Conservation (phyloP, 2,329 filamentous ascomycete genomes). For the Botrytis deweyae region DNA sequence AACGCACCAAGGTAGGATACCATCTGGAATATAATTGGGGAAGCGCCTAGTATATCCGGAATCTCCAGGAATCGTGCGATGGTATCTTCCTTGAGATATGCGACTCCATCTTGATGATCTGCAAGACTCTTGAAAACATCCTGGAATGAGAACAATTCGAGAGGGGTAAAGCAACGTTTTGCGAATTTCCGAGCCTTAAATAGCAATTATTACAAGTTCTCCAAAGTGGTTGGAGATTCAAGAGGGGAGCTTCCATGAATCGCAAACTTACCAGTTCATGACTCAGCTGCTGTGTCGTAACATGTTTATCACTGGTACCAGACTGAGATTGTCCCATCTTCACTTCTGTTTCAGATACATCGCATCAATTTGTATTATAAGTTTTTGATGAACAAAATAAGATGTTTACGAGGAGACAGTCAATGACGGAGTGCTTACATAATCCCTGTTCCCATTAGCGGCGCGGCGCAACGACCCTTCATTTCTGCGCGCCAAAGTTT, state of each 20-base stretch:
- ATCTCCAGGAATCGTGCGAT: constrained; percentile 71
- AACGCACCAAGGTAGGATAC: constrained; percentile 70
- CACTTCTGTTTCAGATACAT: constrained; percentile 4
- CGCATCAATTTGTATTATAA: not conserved
- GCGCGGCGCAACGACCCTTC: not conserved
- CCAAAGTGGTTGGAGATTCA: not conserved
- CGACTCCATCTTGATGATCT: constrained; percentile 59
- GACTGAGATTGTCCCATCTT: constrained; percentile 42
- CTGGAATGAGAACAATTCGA: constrained; percentile 72
- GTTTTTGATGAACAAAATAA: not conserved
- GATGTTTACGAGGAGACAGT: not conserved
- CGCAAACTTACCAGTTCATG: constrained; percentile 37
- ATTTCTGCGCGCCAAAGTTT: not conserved
- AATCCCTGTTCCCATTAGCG: not conserved
- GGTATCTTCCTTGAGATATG: constrained; percentile 69
- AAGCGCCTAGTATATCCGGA: constrained; percentile 66
- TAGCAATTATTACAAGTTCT: not conserved
- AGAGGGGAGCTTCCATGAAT: constrained; percentile 15
- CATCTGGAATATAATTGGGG: constrained; percentile 70
- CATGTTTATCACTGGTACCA: constrained; percentile 29
- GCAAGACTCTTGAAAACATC: constrained; percentile 71
- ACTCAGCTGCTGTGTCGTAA: constrained; percentile 37
- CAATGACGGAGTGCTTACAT: constrained; percentile 5
- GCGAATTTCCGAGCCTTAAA: constrained; percentile 61
- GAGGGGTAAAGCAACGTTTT: constrained; percentile 66